These are phyloP conservation scores for Sordariomycetes sp. DNA, from an alignment of 2,329 filamentous ascomycete species.

Conservation along the genomic window DNA sequence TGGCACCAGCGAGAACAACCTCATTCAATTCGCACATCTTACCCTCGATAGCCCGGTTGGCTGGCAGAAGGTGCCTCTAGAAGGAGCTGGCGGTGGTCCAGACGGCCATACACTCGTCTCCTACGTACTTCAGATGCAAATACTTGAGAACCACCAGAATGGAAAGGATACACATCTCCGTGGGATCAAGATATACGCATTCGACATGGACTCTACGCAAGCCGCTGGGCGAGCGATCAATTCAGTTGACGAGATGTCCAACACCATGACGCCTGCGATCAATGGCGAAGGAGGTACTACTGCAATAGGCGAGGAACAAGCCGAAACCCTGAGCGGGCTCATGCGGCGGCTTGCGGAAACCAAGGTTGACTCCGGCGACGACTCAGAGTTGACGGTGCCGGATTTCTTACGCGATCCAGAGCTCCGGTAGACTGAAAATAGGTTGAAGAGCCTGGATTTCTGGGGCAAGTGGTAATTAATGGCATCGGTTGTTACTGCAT, in stretches of 20 bases:
- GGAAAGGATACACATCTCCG: slow-evolving; percentile 98
- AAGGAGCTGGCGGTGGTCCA: slow-evolving; percentile 43
- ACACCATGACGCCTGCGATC: slow-evolving; percentile 10
- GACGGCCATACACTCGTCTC: slow-evolving; percentile 71
- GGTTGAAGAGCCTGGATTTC: too few relatives aligned
- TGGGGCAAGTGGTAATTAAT: too few relatives aligned
- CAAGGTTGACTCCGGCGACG: slow-evolving; percentile 21
- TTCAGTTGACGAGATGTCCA: slow-evolving; percentile 17
- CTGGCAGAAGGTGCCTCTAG: slow-evolving; percentile 76
- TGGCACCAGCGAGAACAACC: slow-evolving; percentile 83
- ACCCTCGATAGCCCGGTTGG: slow-evolving; percentile 70
- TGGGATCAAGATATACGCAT: slow-evolving; percentile 76
- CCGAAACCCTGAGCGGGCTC: slow-evolving; percentile 16
- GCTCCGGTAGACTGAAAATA: slow-evolving; percentile 25
- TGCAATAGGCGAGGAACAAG: slow-evolving; percentile 4
- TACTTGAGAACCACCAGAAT: slow-evolving; percentile 97
- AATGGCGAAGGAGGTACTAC: too few relatives aligned
- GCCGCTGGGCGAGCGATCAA: slow-evolving; percentile 27
- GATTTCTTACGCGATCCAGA: slow-evolving; percentile 34
- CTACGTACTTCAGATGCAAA: slow-evolving; percentile 81
- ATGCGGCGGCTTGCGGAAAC: slow-evolving; percentile 15
- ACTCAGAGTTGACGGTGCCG: slow-evolving; percentile 24
- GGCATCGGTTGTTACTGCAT: too few relatives aligned
- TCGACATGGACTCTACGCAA: slow-evolving; percentile 36
- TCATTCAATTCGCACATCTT: slow-evolving; percentile 80